These are phyloP conservation scores for Sphaerobolus stellatus DNA, from an alignment of 1,284 basidiomycete genomes.

Conservation along the genomic window DNA sequence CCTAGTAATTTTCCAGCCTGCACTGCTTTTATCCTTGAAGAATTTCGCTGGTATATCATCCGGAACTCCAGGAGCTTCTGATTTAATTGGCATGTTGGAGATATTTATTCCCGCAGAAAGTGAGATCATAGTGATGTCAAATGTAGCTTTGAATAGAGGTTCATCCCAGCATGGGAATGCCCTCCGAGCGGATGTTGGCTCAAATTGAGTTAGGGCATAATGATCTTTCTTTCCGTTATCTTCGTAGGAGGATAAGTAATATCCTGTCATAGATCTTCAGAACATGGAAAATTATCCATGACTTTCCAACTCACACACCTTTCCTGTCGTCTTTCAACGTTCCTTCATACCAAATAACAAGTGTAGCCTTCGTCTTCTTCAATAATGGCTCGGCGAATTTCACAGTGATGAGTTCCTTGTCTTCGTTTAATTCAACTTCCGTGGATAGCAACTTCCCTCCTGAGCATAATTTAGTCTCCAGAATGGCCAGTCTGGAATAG, in stretches of 20 bases:
- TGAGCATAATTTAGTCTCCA: conserved; percentile 64
- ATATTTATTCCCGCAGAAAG: conserved; percentile 73
- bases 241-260: conserved; percentile 47
- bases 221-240: conserved; percentile 54
- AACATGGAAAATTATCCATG: background rate
- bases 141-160: conserved; percentile 89
- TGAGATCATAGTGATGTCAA: conserved; percentile 81
- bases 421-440: conserved; percentile 52
- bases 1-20: conserved; percentile 74
- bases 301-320: conserved; percentile 33
- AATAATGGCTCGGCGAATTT: conserved; percentile 54
- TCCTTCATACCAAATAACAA: conserved; percentile 64
- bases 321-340: conserved; percentile 68
- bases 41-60: conserved; percentile 31
- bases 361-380: conserved; percentile 60
- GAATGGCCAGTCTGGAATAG: conserved; percentile 64
- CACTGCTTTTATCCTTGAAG: conserved; percentile 31
- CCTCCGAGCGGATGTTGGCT: conserved; percentile 85
- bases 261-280: conserved; percentile 18
- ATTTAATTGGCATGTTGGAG: conserved; percentile 82
- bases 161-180: conserved; percentile 94
- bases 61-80: conserved; percentile 39
- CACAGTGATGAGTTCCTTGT: conserved; percentile 65
- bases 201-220: conserved; percentile 35
- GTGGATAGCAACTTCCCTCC: conserved; percentile 56